Base-by-base conservation (phyloP, 805 yeast species). In the Nakazawaea wyomingensis region DNA sequence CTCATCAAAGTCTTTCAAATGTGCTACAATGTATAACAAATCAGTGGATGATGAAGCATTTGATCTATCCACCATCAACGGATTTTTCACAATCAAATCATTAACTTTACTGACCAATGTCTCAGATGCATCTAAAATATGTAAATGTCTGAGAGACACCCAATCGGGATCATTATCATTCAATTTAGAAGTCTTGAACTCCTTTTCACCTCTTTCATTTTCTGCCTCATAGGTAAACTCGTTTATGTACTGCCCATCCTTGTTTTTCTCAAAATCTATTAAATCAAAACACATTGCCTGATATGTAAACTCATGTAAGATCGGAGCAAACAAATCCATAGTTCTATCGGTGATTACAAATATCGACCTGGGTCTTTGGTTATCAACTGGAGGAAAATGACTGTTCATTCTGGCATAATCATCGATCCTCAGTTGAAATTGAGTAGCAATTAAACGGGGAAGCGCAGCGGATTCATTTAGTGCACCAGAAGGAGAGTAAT, bases 231-330 rank as follows among this genome's bases (percentile, higher is more conserved):
- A 85, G 26, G 56, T 65, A 57, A 76, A 82, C n/a, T 56, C 55
- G 50, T 72, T 48, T 16, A 19, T 20, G 24, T 44, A 47, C 14
- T 49, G 24, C 9, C 50, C 52, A 17, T 49, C 34, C 11, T 41
- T 39, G 33, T 49, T 45, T 14, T 34, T 30, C 13, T 50, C 50
- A 22, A 68, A 66, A 24, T 64, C 65, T 2, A 73, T 71, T 21
- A 83, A 62, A 60, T 91, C 99, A 65, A 83, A 82, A 16, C 90
- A 84, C 85, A 90, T 81, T 4, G 97, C 90, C 62, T 91, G 95
- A 61, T 90, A 93, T 19, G 83, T 77, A 61, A 90, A 87, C 58
- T 88, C 96, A 60, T 93, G 98, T 43, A 90, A 62, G 37, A 93
- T 59, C 0, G 97, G 96, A 5, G 93, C 85, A 53, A 77, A 76